These are phyloP conservation scores for Scenedesmus sp. DNA, from an alignment of 163 green algal species.

Conservation along the genomic window DNA sequence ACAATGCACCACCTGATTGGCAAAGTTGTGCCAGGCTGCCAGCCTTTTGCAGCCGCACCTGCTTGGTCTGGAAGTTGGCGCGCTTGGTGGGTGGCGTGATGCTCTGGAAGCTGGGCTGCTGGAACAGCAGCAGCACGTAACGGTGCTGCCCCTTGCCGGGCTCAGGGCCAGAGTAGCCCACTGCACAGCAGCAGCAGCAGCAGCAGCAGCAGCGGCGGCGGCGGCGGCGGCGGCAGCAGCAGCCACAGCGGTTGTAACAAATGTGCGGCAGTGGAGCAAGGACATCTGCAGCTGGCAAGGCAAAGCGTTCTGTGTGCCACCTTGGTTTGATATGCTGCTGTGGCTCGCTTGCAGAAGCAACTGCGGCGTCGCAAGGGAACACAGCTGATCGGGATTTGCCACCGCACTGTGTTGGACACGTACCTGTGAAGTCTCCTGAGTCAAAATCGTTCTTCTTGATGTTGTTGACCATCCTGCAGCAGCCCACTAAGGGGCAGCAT, in stretches of 20 bases:
- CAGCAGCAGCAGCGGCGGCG: neutral
- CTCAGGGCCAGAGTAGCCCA: slow-evolving; percentile 22
- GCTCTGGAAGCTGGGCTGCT: slow-evolving; percentile 30
- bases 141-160: slow-evolving; percentile 25
- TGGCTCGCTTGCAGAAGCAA: too few species aligned
- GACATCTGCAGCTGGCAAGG: too few species aligned
- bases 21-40: neutral
- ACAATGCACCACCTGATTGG: neutral
- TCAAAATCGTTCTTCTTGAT: slow-evolving; percentile 25
- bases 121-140: slow-evolving; percentile 28
- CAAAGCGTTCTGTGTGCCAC: too few species aligned
- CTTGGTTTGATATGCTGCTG: too few species aligned
- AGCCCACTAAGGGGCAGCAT: neutral
- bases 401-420: neutral
- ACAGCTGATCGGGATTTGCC: too few species aligned
- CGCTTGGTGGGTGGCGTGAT: slow-evolving; percentile 25
- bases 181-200: neutral
- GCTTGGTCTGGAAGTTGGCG: slow-evolving; percentile 34
- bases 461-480: slow-evolving; percentile 16
- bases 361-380: too few species aligned
- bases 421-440: neutral
- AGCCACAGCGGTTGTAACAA: too few species aligned
- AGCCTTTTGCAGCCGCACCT: neutral
- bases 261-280: too few species aligned
- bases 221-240: neutral